Evolutionary conservation across 108 stramenopile genomes (phyloP).

Genomic region (Fragilaria radians): DNA sequence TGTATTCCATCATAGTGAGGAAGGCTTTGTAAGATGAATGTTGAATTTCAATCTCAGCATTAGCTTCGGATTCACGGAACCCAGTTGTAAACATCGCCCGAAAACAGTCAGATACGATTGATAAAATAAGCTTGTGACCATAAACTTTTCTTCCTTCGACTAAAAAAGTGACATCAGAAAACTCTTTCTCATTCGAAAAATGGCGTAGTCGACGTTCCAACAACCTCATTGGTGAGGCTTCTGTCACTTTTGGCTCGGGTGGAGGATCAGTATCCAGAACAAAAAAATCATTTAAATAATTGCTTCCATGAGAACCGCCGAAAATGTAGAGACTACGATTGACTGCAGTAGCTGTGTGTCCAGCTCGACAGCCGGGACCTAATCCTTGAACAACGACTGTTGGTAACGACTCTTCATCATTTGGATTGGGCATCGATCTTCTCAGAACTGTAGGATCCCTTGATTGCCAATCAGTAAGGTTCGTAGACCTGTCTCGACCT

Average conservation of each 20-base stretch:
- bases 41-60: constrained; percentile 74
- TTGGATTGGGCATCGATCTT: constrained; percentile 56
- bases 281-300: constrained; percentile 82
- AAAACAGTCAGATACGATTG: constrained; percentile 82
- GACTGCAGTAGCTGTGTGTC: constrained; percentile 91
- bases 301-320: constrained; percentile 69
- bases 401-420: constrained; percentile 75
- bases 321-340: constrained; percentile 75
- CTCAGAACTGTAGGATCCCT: constrained; percentile 13
- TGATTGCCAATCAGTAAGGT: constrained; percentile 51
- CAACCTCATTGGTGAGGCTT: constrained; percentile 56
- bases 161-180: constrained; percentile 88
- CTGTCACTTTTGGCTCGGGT: constrained; percentile 51
- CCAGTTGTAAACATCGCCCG: constrained; percentile 89
- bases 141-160: constrained; percentile 79
- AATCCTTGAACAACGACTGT: constrained; percentile 62
- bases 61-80: constrained; percentile 63
- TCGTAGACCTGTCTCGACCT: not conserved
- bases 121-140: constrained; percentile 85
- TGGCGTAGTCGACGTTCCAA: constrained; percentile 57
- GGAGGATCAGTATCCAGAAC: constrained; percentile 88
- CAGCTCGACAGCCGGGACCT: constrained; percentile 82
- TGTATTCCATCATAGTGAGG: constrained; percentile 82
- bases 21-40: constrained; percentile 76
- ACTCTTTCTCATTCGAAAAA: constrained; percentile 82